phyloP scores from a whole-genome alignment of 2,329 filamentous ascomycete species.

The Botryotinia calthae region DNA sequence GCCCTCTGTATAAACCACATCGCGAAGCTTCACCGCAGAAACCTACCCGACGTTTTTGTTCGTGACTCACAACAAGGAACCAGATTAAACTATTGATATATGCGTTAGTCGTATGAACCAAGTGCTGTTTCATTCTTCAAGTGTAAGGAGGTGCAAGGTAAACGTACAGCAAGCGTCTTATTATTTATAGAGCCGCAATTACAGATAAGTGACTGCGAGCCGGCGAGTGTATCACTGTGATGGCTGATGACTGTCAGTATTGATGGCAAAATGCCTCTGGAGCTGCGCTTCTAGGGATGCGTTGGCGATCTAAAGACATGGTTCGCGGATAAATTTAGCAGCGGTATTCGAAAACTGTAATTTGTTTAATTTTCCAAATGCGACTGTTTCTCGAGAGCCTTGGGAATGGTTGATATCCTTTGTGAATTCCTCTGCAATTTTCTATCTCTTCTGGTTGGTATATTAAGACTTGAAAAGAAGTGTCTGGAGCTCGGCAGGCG shows the following conservation, averaged over 20 bases:
- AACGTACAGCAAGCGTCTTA: not conserved
- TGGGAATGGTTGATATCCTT: not conserved
- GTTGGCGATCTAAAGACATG: conserved; percentile 16
- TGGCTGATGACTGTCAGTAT: not conserved
- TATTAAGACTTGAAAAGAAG: not conserved
- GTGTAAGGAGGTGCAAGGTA: not conserved
- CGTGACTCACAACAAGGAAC: not conserved
- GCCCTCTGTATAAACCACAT: not conserved
- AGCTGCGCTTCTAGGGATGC: not conserved
- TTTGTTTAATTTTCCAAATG: conserved; percentile 16
- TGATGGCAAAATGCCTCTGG: not conserved
- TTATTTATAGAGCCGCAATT: not conserved
- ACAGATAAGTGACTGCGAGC: not conserved
- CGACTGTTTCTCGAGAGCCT: not conserved
- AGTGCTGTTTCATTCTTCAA: not conserved
- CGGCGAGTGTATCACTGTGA: not conserved
- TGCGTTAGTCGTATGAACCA: not conserved
- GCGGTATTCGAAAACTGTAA: not conserved
- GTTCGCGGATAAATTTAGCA: conserved; percentile 21
- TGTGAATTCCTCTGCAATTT: not conserved
- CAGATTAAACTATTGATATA: not conserved
- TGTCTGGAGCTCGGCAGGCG: not conserved
- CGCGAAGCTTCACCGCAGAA: not conserved
- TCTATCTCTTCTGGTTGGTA: not conserved
- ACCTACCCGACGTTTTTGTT: too few relatives aligned